phyloP scores from a whole-genome alignment of 2,329 filamentous ascomycete species.

The Ceratocystis cacaofunesta region DNA sequence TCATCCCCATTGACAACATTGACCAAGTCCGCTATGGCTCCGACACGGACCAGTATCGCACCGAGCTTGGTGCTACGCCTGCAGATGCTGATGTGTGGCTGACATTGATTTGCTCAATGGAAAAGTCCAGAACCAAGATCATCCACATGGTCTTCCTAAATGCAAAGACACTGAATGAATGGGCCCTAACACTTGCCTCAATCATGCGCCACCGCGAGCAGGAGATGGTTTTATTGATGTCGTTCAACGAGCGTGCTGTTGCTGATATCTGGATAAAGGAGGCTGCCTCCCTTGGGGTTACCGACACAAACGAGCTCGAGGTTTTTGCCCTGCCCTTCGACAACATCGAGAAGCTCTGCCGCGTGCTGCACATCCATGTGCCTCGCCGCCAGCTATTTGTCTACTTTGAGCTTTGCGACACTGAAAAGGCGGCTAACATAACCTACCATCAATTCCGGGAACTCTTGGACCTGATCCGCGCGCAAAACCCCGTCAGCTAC shows the following conservation, averaged over 20 bases:
- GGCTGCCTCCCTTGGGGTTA: constrained; percentile 54
- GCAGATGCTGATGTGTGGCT: constrained; percentile 63
- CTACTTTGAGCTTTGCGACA: constrained; percentile 61
- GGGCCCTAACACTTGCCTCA: constrained; percentile 71
- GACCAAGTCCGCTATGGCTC: constrained; percentile 72
- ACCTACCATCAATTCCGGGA: constrained; percentile 69
- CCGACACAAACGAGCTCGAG: constrained; percentile 32
- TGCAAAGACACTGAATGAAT: constrained; percentile 55
- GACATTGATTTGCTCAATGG: constrained; percentile 66
- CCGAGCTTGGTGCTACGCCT: constrained; percentile 60
- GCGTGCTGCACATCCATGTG: constrained; percentile 82
- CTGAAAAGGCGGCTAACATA: constrained; percentile 48
- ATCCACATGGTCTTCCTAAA: constrained; percentile 77
- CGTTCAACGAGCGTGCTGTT: constrained; percentile 70
- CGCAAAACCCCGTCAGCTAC: constrained; percentile 1
- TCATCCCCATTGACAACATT: constrained; percentile 89
- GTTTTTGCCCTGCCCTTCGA: constrained; percentile 52
- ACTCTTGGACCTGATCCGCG: constrained; percentile 58
- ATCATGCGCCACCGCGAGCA: constrained; percentile 78
- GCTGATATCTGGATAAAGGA: constrained; percentile 74
- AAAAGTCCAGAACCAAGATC: constrained; percentile 63
- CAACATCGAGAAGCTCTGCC: constrained; percentile 71
- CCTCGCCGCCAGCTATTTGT: constrained; percentile 56
- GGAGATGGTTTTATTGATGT: constrained; percentile 76
- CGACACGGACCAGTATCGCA: constrained; percentile 76